A percentile compares a stretch with the other conserved stretches of the same genome.
Evolutionary conservation across 2,329 filamentous ascomycete genomes (phyloP).

Genomic region (Cryphonectria japonica): DNA sequence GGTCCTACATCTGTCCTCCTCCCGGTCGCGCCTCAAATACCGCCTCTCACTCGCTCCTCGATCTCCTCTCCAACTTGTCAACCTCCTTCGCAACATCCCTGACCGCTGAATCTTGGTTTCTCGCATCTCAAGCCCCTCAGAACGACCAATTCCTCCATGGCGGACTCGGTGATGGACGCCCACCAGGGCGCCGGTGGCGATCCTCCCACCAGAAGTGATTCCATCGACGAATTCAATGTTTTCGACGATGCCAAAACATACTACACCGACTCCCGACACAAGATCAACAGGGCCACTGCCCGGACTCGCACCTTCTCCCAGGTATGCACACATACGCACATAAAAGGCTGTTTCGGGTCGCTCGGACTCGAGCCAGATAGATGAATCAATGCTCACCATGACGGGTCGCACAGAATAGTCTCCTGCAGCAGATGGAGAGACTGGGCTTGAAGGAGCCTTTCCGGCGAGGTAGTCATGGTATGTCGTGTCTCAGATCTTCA

Average conservation of each 20-base stretch:
- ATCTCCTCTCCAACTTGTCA: background rate
- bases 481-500: constrained; percentile 28
- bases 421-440: constrained; percentile 57
- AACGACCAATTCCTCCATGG: constrained; percentile 14
- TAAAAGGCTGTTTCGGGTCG: background rate
- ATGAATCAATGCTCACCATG: constrained; percentile 37
- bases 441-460: constrained; percentile 58
- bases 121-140: background rate
- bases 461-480: constrained; percentile 63
- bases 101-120: constrained; percentile 1
- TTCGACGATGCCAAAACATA: constrained; percentile 64
- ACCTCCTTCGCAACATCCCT: background rate
- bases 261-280: constrained; percentile 60
- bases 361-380: constrained; percentile 1
- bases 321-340: constrained; percentile 39
- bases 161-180: constrained; percentile 20
- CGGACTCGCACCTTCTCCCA: constrained; percentile 62
- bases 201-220: constrained; percentile 36
- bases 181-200: constrained; percentile 18
- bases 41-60: background rate
- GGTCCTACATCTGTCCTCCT: background rate
- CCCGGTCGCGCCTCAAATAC: constrained; percentile 4
- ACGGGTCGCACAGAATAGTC: constrained; percentile 49
- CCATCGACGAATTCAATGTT: constrained; percentile 52
- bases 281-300: constrained; percentile 49